A percentile compares a stretch with the other conserved stretches of the same genome.
These are phyloP conservation scores for Annona cherimola DNA, from an alignment of 164 flowering plant genomes.

Conservation along the genomic window DNA sequence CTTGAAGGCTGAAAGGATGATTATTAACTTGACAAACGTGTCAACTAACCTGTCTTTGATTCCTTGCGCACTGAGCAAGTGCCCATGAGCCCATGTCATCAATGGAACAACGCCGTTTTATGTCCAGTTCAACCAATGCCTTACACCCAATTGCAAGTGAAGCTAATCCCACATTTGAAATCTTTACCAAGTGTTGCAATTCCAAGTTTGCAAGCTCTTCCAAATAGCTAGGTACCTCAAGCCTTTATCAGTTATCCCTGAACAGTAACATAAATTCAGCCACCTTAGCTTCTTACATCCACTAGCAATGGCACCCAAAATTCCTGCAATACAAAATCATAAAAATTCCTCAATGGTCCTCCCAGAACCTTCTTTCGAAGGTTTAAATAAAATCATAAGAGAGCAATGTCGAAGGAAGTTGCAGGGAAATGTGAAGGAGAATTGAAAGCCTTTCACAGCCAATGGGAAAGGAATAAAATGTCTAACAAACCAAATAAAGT, in stretches of 20 bases:
- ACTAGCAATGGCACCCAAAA: constrained; percentile 41
- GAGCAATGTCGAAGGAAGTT: no score
- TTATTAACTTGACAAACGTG: no score
- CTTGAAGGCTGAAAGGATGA: no score
- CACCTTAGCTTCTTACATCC: constrained; percentile 63
- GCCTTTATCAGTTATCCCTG: constrained; percentile 44
- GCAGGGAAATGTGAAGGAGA: no score
- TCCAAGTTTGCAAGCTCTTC: constrained; percentile 56
- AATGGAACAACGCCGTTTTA: constrained; percentile 51
- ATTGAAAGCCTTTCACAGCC: no score
- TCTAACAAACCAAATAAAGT: no score
- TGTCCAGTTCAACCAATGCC: constrained; percentile 50
- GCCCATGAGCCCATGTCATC: constrained; percentile 59
- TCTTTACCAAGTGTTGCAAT: constrained; percentile 40
- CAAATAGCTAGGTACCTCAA: constrained; percentile 37
- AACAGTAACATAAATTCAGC: constrained; percentile 64
- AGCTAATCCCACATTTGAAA: constrained; percentile 47
- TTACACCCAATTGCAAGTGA: constrained; percentile 54
- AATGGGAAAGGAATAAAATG: no score
- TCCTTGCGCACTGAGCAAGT: constrained; percentile 43
- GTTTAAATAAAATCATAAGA: no score
- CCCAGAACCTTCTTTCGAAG: no score
- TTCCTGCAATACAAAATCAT: no score
- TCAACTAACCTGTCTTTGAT: constrained; percentile 52
- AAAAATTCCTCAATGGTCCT: no score